Conservation (phyloP, 345 rosid genomes). For the Eucalyptus sp. region DNA sequence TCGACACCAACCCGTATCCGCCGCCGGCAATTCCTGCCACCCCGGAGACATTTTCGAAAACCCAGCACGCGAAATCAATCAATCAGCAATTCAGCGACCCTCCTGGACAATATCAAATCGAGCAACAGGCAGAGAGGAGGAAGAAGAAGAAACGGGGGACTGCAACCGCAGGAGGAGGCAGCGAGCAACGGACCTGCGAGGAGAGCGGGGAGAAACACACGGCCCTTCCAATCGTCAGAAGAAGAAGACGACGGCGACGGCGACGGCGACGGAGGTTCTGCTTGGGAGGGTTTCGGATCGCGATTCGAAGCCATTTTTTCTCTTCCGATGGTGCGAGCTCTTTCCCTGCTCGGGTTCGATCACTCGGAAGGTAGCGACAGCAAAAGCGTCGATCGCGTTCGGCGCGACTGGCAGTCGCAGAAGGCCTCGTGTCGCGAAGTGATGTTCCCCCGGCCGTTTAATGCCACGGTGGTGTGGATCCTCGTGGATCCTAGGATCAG, state of each 20-base stretch:
- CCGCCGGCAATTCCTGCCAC: slow-evolving; percentile 53
- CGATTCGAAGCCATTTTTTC: slow-evolving; percentile 1
- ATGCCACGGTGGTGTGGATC: neutral
- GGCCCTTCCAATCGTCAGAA: slow-evolving; percentile 42
- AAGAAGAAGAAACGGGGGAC: neutral
- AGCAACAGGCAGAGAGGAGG: neutral
- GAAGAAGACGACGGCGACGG: slow-evolving; percentile 14
- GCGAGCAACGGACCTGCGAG: slow-evolving; percentile 41
- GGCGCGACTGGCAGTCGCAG: neutral
- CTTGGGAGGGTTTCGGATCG: slow-evolving; percentile 3
- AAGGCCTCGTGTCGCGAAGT: neutral
- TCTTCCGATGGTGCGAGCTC: neutral
- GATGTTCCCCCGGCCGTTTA: neutral
- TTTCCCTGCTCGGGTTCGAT: neutral
- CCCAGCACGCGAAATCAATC: neutral
- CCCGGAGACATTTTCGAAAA: neutral
- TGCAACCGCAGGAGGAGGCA: fast-evolving
- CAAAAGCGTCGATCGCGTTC: neutral
- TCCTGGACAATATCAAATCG: neutral
- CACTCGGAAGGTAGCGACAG: neutral
- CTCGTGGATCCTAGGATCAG: neutral
- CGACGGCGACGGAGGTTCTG: slow-evolving; percentile 6
- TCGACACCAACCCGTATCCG: slow-evolving; percentile 61
- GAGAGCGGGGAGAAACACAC: slow-evolving; percentile 41
- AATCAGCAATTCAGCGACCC: neutral